phyloP scores from a whole-genome alignment of 441 rosid species.

The Sinapis alba region DNA sequence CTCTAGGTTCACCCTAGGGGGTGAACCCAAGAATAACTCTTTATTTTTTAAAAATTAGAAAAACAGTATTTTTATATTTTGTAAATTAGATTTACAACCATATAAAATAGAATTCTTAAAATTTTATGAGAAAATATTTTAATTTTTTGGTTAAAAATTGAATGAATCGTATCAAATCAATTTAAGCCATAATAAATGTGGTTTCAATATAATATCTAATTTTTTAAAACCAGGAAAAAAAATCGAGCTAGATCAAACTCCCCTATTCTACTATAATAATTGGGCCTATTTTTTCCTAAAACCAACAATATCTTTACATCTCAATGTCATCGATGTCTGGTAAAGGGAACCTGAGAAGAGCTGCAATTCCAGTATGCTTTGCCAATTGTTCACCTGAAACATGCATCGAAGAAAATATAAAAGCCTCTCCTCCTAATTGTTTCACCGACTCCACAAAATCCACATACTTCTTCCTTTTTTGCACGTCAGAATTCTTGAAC shows the following conservation, averaged over 20 bases:
- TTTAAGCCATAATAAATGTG: too few relatives aligned
- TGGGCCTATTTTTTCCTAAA: neutral
- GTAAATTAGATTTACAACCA: too few relatives aligned
- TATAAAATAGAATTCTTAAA: too few relatives aligned
- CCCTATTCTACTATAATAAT: neutral
- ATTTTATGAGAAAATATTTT: too few relatives aligned
- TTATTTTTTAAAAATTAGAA: too few relatives aligned
- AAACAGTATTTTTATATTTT: too few relatives aligned
- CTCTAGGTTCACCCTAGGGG: too few relatives aligned
- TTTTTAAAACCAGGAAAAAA: neutral
- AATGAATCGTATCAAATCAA: too few relatives aligned
- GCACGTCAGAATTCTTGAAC: conserved; percentile 74
- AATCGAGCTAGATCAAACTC: neutral
- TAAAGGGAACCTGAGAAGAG: conserved; percentile 89
- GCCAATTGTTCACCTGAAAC: conserved; percentile 46
- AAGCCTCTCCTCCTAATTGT: conserved; percentile 51
- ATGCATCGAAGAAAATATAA: conserved; percentile 1
- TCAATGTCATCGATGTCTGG: conserved; percentile 94
- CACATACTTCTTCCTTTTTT: conserved; percentile 67
- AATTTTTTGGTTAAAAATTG: too few relatives aligned
- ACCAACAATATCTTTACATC: conserved; percentile 49
- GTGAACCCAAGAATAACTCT: too few relatives aligned
- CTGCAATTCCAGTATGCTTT: conserved; percentile 87
- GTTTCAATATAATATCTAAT: too few relatives aligned
- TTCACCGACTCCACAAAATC: conserved; percentile 78